Conservation (phyloP, 2,329 filamentous ascomycete species). For the Botrytis fabae region DNA sequence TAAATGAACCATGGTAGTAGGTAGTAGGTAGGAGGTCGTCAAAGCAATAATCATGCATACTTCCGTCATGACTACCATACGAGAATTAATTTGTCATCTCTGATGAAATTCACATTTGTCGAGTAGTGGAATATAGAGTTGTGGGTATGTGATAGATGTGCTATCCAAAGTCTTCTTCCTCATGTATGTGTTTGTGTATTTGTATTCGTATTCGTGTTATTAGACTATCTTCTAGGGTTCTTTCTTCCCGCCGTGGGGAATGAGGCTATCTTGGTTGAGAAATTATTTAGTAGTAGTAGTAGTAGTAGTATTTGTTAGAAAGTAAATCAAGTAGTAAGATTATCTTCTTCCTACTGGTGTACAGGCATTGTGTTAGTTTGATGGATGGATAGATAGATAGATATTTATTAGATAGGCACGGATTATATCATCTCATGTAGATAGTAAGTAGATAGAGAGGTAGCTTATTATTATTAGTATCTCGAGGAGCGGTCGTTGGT, state of each 20-base stretch:
- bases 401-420: too few relatives aligned
- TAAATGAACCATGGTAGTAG: not conserved
- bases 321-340: too few relatives aligned
- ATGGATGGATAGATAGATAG: too few relatives aligned
- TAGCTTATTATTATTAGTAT: too few relatives aligned
- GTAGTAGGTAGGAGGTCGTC: not conserved
- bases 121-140: not conserved
- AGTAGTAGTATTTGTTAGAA: too few relatives aligned
- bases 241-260: not conserved
- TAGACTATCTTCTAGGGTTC: not conserved
- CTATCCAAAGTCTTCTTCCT: not conserved
- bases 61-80: not conserved
- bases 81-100: not conserved
- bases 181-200: not conserved
- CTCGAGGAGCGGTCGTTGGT: too few relatives aligned
- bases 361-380: too few relatives aligned
- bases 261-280: not conserved
- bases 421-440: too few relatives aligned
- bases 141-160: not conserved
- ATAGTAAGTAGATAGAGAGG: too few relatives aligned
- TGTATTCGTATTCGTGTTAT: slow-evolving; percentile 1
- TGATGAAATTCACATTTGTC: not conserved
- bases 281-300: not conserved
- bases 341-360: too few relatives aligned
- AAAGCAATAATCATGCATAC: not conserved